Evolutionary conservation across 768 basidiomycete genomes (phyloP).

Genomic region (Amanita molliuscula): DNA sequence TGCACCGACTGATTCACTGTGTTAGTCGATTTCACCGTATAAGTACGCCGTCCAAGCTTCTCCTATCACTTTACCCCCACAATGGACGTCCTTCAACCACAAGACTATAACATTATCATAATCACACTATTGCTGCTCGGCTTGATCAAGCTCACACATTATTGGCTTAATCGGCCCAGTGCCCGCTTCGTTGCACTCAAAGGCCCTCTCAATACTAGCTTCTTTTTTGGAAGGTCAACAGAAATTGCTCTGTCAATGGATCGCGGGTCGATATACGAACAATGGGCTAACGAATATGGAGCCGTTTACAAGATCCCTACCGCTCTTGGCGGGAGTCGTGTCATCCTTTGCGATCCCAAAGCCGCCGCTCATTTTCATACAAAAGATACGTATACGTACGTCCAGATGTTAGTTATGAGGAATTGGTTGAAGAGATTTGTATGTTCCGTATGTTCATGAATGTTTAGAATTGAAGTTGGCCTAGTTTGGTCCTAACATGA

Average conservation of each 20-base stretch:
- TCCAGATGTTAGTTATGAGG: conserved; percentile 15
- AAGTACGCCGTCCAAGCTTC: too few relatives aligned
- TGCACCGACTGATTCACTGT: too few relatives aligned
- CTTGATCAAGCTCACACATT: conserved; percentile 4
- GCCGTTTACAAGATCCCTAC: conserved; percentile 12
- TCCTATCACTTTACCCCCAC: too few relatives aligned
- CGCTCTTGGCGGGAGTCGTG: conserved; percentile 11
- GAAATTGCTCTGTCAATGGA: conserved; percentile 19
- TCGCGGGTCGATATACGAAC: conserved; percentile 20
- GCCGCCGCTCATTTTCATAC: conserved; percentile 14
- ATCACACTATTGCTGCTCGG: conserved; percentile 3
- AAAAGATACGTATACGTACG: conserved; percentile 18
- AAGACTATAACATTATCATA: background rate
- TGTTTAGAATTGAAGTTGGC: background rate
- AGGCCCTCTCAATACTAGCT: conserved; percentile 32
- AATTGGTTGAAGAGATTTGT: conserved; percentile 14
- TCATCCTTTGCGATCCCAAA: conserved; percentile 18
- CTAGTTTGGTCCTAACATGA: conserved; percentile 23
- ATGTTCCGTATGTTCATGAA: background rate
- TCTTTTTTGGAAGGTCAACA: conserved; percentile 30
- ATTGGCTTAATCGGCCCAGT: conserved; percentile 9
- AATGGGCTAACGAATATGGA: conserved; percentile 18
- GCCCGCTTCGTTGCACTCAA: conserved; percentile 18
- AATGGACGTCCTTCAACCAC: background rate
- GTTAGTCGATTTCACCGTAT: too few relatives aligned